Percentiles rank a stretch among this genome's conserved stretches.
Conservation (phyloP, 192 early-diverging fungal species). For the Backusella parvicylindrica region DNA sequence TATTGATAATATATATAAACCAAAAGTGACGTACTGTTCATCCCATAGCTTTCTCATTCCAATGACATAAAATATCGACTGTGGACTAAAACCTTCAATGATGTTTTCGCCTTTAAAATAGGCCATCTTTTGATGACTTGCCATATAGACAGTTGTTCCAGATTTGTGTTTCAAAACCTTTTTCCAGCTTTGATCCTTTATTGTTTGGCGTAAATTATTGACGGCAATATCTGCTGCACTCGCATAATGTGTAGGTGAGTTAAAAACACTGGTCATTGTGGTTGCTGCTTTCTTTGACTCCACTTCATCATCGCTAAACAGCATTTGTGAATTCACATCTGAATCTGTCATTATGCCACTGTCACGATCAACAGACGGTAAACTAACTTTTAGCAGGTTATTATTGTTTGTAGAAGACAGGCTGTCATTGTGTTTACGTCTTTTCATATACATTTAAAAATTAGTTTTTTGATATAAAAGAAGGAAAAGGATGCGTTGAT, state of each 20-base stretch:
- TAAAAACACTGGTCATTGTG: background rate
- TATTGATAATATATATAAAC: background rate
- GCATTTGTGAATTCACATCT: background rate
- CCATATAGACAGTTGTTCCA: constrained; percentile 40
- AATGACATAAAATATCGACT: constrained; percentile 48
- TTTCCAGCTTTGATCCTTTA: constrained; percentile 45
- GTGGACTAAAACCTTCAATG: constrained; percentile 42
- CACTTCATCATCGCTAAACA: constrained; percentile 20
- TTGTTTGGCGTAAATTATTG: constrained; percentile 20
- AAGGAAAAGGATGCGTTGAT: background rate
- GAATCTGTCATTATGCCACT: constrained; percentile 20
- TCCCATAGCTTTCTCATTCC: constrained; percentile 56
- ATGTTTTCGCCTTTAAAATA: constrained; percentile 43
- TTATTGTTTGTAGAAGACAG: background rate
- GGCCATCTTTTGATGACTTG: constrained; percentile 35
- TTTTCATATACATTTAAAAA: background rate
- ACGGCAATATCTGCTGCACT: constrained; percentile 40
- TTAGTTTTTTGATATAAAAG: background rate
- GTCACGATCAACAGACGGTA: background rate
- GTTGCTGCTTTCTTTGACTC: background rate
- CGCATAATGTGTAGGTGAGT: constrained; percentile 16
- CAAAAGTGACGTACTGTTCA: constrained; percentile 28
- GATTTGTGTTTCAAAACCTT: constrained; percentile 45
- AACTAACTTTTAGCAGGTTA: background rate
- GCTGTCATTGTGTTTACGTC: background rate